Percentiles rank a stretch among this genome's conserved stretches.
Evolutionary conservation across 1,284 basidiomycete species (phyloP).

Genomic region (Malassezia restricta): DNA sequence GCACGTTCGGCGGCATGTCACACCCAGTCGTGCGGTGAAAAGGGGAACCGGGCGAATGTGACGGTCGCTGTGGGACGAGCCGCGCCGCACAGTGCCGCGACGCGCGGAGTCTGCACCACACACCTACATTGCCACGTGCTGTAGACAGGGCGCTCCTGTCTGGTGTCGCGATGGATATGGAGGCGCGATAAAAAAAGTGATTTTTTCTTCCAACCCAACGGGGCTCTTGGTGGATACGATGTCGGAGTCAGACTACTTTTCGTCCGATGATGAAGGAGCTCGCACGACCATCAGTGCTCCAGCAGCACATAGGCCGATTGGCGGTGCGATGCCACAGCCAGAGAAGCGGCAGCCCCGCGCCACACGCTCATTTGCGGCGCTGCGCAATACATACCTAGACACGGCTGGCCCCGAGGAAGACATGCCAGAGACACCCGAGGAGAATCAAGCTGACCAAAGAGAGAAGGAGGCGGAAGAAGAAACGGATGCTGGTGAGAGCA

Average conservation of each 20-base stretch:
- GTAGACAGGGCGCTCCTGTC: too few relatives aligned
- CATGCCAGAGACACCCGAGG: background rate
- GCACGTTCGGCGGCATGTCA: conserved; percentile 3
- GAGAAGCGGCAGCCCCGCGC: conserved; percentile 1
- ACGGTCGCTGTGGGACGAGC: background rate
- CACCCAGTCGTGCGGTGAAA: background rate
- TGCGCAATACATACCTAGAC: conserved; percentile 8
- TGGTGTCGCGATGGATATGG: too few relatives aligned
- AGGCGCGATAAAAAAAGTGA: too few relatives aligned
- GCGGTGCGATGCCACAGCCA: conserved; percentile 12
- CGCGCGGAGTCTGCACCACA: background rate
- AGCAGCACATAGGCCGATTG: conserved; percentile 8
- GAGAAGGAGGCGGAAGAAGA: background rate
- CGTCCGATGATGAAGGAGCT: conserved; percentile 10
- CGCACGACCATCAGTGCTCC: conserved; percentile 16
- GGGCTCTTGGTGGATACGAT: background rate
- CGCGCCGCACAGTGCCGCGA: background rate
- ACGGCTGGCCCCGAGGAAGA: conserved; percentile 2
- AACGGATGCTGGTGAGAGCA: background rate
- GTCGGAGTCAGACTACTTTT: conserved; percentile 16
- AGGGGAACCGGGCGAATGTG: background rate
- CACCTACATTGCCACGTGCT: conserved; percentile 11
- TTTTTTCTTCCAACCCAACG: too few relatives aligned
- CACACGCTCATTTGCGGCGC: conserved; percentile 8
- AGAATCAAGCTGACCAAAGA: background rate